phyloP scores from a whole-genome alignment of 371 early-diverging fungal species.

The Mortierella sp. region DNA sequence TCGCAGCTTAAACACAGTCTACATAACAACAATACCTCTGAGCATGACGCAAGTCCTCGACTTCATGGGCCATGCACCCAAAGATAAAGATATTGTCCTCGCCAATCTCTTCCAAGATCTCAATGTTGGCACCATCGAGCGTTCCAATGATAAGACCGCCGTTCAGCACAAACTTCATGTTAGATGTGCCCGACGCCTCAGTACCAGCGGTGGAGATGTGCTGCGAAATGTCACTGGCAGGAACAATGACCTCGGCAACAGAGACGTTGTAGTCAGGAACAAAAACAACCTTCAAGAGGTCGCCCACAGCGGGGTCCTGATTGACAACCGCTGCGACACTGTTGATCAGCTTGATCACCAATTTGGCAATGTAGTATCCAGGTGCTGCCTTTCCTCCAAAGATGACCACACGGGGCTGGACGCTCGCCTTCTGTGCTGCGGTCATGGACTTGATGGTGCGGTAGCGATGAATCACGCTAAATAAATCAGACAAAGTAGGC shows the following conservation, averaged over 20 bases:
- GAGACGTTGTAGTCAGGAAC: conserved; percentile 96
- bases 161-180: conserved; percentile 98
- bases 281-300: conserved; percentile 89
- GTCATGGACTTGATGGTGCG: conserved; percentile 78
- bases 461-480: conserved; percentile 89
- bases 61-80: conserved; percentile 86
- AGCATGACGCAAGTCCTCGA: conserved; percentile 89
- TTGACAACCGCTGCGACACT: conserved; percentile 87
- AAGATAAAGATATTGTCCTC: conserved; percentile 95
- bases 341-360: conserved; percentile 96
- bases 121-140: conserved; percentile 93
- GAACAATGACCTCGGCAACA: conserved; percentile 89
- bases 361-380: conserved; percentile 95
- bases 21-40: conserved; percentile 61
- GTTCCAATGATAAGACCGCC: conserved; percentile 93
- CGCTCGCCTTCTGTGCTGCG: conserved; percentile 65
- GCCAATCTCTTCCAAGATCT: conserved; percentile 93
- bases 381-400: conserved; percentile 92
- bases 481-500: not conserved
- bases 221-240: conserved; percentile 95
- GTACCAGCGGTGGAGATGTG: conserved; percentile 95
- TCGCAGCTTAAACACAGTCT: no score
- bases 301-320: conserved; percentile 77
- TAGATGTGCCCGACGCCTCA: conserved; percentile 97
- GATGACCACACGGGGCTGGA: conserved; percentile 83